Evolutionary conservation across 768 basidiomycete species (phyloP).

Genomic region (Daedaleopsis sinensis): DNA sequence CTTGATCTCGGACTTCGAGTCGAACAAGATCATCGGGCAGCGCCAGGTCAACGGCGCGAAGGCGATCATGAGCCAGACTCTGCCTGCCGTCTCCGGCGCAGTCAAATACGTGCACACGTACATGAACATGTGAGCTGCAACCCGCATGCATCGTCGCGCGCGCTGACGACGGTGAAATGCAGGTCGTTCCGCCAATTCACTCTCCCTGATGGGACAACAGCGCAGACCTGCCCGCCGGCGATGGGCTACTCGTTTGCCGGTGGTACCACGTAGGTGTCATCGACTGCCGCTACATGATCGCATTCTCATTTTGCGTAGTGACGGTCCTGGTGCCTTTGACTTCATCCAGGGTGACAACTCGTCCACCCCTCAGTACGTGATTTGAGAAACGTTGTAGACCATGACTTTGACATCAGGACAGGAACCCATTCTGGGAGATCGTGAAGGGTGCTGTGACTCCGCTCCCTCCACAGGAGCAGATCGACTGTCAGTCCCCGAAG

Average conservation of each 20-base stretch:
- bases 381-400: not conserved
- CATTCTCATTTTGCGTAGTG: conserved; percentile 40
- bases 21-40: conserved; percentile 72
- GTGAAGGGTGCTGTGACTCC: conserved; percentile 79
- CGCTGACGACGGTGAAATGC: not conserved
- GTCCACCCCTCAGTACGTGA: conserved; percentile 54
- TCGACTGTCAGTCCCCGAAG: conserved; percentile 75
- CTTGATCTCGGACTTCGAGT: conserved; percentile 73
- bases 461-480: conserved; percentile 58
- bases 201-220: conserved; percentile 66
- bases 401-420: conserved; percentile 29
- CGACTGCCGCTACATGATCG: not conserved
- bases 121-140: conserved; percentile 56
- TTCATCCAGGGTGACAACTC: conserved; percentile 77
- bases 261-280: conserved; percentile 66
- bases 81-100: conserved; percentile 55
- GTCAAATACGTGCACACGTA: conserved; percentile 75
- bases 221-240: conserved; percentile 77
- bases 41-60: conserved; percentile 71
- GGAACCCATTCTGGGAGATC: conserved; percentile 81
- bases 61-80: conserved; percentile 53
- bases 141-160: conserved; percentile 21
- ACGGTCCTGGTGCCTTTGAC: conserved; percentile 80
- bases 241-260: conserved; percentile 79
- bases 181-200: conserved; percentile 69